Conservation (phyloP, 1,139 yeast species). For the Yamadazyma triangularis region DNA sequence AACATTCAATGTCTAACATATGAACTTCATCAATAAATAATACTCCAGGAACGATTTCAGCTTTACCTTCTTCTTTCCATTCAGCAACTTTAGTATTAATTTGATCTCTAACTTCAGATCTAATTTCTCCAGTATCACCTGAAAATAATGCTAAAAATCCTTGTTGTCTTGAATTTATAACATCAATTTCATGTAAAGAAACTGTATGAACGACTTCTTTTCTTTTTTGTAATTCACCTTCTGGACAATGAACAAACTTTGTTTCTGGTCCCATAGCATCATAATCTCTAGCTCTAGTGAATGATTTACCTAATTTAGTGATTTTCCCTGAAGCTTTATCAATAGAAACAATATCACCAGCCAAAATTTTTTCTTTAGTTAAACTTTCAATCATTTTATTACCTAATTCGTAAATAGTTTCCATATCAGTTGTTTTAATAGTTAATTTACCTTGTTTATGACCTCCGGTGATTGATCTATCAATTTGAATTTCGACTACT, state of each 20-base stretch:
- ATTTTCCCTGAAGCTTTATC: slow-evolving; percentile 96
- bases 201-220: slow-evolving; percentile 96
- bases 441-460: slow-evolving; percentile 98
- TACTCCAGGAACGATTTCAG: slow-evolving; percentile 98
- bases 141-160: slow-evolving; percentile 94
- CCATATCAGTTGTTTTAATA: slow-evolving; percentile 98
- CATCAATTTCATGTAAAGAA: slow-evolving; percentile 95
- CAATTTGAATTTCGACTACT: slow-evolving; percentile 97
- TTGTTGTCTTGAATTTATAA: slow-evolving; percentile 95
- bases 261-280: slow-evolving; percentile 99
- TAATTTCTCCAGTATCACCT: slow-evolving; percentile 97
- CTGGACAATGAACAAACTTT: slow-evolving; percentile 96
- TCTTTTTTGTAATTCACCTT: slow-evolving; percentile 95
- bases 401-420: slow-evolving; percentile 95
- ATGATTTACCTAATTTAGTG: slow-evolving; percentile 90
- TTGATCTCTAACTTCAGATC: slow-evolving; percentile 95
- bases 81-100: slow-evolving; percentile 95
- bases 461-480: slow-evolving; percentile 93
- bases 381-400: slow-evolving; percentile 96
- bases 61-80: slow-evolving; percentile 99
- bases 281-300: slow-evolving; percentile 93
- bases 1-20: slow-evolving; percentile 97
- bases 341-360: slow-evolving; percentile 95
- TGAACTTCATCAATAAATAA: slow-evolving; percentile 97
- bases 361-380: slow-evolving; percentile 90